Evolutionary conservation across 2,329 filamentous ascomycete species (phyloP), one percentile per base, ranked within the genome.

Genomic region (Sclerotinia sclerotiorum): DNA sequence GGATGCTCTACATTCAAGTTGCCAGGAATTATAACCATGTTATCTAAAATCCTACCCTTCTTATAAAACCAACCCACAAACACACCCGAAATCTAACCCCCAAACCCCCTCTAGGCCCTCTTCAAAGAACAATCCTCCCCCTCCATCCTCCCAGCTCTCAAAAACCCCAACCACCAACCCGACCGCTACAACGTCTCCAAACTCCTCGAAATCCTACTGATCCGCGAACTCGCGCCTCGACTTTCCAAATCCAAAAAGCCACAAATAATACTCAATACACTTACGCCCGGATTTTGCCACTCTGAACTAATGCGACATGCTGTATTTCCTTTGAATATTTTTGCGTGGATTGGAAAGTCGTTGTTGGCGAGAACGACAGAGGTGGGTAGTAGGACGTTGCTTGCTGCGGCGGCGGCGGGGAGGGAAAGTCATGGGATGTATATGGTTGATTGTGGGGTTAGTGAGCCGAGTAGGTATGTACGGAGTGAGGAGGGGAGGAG

Each of bases 401-500:
- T 79, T 5, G 74, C 76, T 64, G 77, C 73, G 19, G 74, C 73
- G 8, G 70, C 71, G 44, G 77, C 72, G 24, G 74, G 73, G 2
- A 70, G 73, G 51, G 74, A 77, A 19, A 77, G 72, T 17, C 76
- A 79, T 68, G 77, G 77, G 10, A 46, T 52, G 29, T 77, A 77
- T 57, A 74, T 77, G 72, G 70, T 61, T 8, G 73, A 76, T 70
- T 74, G 74, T 57, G 57, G 56, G 32, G 67, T 75, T n/a, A 71
- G 67, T 35, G 72, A 74, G 46, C 74, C 75, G 2, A 80, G 78
- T 57, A 63, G 67, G 0, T 80, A 76, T 70, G 79, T 80, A 2
- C 66, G 74, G 65, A 80, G 81, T 6, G 74, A 78, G 6, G 77
- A 81, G 46, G 82, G 82, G 0, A 72, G 74, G 49, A 65, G 75